Evolutionary conservation across 352 stramenopile genomes (phyloP), one percentile per base, ranked within the genome.

Genomic region (Phytophthora chlamydospora): DNA sequence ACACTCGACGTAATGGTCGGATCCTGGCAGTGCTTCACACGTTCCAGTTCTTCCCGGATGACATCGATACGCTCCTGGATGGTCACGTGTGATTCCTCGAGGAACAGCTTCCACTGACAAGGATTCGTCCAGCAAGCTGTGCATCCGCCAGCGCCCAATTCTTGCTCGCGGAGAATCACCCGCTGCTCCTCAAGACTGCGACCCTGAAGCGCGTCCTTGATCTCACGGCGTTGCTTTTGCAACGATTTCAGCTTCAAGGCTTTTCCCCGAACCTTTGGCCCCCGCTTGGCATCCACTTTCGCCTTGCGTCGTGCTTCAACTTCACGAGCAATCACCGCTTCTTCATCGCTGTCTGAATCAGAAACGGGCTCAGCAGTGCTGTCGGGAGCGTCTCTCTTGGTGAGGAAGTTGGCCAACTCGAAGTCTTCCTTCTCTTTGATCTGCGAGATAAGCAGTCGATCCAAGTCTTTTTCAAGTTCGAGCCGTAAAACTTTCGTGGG

Each of bases 391-490:
- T 59, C 46, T 29, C 66, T 58, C 11, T 53, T 68, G 6, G 68
- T 27, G n/a, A 89, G 68, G 40, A 88, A 82, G 6, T 72, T 74
- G n/a, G 62, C 39, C 6, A 85, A 45, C 34, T 91, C 80, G 35
- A 82, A 88, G 19, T 76, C 60, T 63, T 95, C 84, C 3, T 75
- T 73, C 58, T 95, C 83, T 9, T 65, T 63, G 24, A 98, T 88
- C 58, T 98, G 94, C 35, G 85, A 77, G 21, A 88, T 77, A 6
- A 98, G 65, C 38, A 98, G 56, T 4, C 85, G 73, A 73, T 98
- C 92, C 8, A 98, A 76, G 43, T 97, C 93, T 17, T 93, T 90
- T 43, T 98, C 91, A 4, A 98, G 78, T 51, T 98, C 93, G 6
- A 91, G 55, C 0, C 90, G 72, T 5, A 98, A 66, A 13, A 96